Evolutionary conservation across 148 eudicot species (phyloP).

Genomic region (Gaultheria prostrata): DNA sequence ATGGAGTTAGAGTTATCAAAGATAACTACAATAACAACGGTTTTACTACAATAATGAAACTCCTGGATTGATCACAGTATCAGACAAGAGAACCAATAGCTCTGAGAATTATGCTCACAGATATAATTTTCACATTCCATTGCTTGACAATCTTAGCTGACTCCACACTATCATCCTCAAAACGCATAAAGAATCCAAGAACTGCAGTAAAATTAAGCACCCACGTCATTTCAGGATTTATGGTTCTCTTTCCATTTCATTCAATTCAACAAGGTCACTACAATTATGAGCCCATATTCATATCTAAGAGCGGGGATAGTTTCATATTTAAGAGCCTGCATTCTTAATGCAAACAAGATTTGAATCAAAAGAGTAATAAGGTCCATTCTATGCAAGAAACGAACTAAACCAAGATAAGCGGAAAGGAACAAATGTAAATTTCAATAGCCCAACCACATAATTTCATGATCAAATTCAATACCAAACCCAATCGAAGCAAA

Average conservation of each 20-base stretch:
- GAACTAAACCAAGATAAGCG: background rate
- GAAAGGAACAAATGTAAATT: background rate
- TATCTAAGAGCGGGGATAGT: background rate
- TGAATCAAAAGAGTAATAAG: background rate
- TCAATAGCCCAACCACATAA: background rate
- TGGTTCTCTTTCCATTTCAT: background rate
- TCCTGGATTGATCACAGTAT: background rate
- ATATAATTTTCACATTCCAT: constrained; percentile 95
- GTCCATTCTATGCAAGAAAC: background rate
- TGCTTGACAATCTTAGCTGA: constrained; percentile 88
- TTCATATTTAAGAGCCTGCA: background rate
- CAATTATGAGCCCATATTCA: background rate
- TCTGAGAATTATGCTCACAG: constrained; percentile 45
- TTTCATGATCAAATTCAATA: background rate
- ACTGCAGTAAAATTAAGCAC: constrained; percentile 40
- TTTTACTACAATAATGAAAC: background rate
- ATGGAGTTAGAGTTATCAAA: constrained; percentile 1
- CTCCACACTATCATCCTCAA: constrained; percentile 95
- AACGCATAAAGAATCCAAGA: constrained; percentile 86
- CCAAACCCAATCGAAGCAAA: background rate
- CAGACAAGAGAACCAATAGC: background rate
- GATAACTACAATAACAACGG: background rate
- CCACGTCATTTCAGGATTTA: constrained; percentile 1
- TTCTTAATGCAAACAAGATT: background rate
- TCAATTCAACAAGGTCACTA: background rate